These are phyloP conservation scores for Grigorovia transvaalensis DNA, from an alignment of 805 yeast species.

Conservation along the genomic window DNA sequence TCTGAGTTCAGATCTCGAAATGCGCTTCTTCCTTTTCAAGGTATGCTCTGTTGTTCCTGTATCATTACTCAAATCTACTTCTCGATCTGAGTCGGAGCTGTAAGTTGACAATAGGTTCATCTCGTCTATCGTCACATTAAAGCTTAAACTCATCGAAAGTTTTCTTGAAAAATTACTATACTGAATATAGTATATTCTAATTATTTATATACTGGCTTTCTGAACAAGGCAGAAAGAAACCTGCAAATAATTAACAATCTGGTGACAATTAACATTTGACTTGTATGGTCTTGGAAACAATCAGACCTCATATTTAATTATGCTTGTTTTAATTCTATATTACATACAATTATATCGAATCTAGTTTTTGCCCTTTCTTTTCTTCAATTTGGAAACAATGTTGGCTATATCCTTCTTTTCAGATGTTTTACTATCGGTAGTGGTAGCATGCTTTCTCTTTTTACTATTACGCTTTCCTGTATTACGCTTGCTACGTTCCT, in stretches of 20 bases:
- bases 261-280: too few relatives aligned
- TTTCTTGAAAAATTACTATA: neutral
- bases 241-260: too few relatives aligned
- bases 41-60: neutral
- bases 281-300: neutral
- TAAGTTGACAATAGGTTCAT: conserved; percentile 17
- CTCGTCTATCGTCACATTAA: neutral
- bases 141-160: neutral
- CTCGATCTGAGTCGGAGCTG: conserved; percentile 12
- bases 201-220: too few relatives aligned
- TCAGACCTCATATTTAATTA: neutral
- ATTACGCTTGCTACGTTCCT: conserved; percentile 56
- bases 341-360: neutral
- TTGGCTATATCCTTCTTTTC: conserved; percentile 10
- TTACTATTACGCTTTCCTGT: conserved; percentile 14
- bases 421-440: conserved; percentile 2
- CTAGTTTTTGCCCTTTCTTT: neutral
- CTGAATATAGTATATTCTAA: too few relatives aligned
- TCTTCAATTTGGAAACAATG: conserved; percentile 4
- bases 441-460: neutral
- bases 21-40: neutral
- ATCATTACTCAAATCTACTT: neutral
- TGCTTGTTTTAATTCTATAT: neutral
- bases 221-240: too few relatives aligned
- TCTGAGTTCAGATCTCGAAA: conserved; percentile 13